These are phyloP conservation scores for Solanum lignicaule DNA, from an alignment of 257 asterid species.

Conservation along the genomic window DNA sequence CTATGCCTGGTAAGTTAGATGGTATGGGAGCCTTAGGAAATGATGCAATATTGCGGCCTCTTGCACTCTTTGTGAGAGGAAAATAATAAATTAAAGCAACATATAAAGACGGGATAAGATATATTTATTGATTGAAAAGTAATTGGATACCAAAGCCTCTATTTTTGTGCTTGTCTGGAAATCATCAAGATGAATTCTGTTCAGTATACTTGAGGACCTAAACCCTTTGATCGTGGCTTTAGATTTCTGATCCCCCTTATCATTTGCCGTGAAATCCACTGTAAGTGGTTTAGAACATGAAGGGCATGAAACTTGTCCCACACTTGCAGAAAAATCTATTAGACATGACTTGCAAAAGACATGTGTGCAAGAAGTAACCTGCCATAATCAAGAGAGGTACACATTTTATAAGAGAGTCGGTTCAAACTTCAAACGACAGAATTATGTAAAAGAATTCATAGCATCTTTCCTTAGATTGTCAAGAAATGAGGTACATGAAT, in stretches of 20 bases:
- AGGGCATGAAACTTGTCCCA: conserved; percentile 77
- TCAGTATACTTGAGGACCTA: conserved; percentile 71
- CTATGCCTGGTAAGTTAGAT: neutral
- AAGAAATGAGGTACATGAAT: neutral
- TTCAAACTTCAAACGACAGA: neutral
- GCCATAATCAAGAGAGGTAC: conserved; percentile 10
- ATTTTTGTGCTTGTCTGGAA: conserved; percentile 92
- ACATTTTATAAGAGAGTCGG: neutral
- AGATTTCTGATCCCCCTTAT: conserved; percentile 32
- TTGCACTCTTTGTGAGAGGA: neutral
- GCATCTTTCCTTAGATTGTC: neutral
- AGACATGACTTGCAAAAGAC: conserved; percentile 84
- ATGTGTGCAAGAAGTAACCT: conserved; percentile 82
- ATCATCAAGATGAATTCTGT: conserved; percentile 57
- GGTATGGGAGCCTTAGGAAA: neutral
- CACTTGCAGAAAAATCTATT: conserved; percentile 53
- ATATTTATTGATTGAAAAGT: neutral
- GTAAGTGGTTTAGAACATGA: conserved; percentile 84
- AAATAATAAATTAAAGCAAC: neutral
- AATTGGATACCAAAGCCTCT: conserved; percentile 75
- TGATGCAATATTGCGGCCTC: neutral
- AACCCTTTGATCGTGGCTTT: conserved; percentile 62
- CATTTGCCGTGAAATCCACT: conserved; percentile 59
- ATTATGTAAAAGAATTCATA: neutral
- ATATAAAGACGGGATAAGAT: neutral